Conservation (phyloP, 2,329 filamentous ascomycete genomes). For the Shiraia sp. region DNA sequence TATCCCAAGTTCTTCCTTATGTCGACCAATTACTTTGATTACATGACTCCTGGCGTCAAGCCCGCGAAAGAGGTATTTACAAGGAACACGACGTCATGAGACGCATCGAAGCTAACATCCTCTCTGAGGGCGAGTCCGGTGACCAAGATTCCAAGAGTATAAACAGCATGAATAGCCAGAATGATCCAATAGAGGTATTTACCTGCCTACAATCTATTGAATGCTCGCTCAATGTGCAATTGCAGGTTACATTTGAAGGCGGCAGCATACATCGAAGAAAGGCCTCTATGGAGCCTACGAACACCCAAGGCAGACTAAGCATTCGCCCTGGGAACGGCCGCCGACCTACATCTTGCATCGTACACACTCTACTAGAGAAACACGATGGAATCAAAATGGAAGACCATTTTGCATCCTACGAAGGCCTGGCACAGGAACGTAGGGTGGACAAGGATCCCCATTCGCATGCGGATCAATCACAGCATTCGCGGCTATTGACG, state of each 20-base stretch:
- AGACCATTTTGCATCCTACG: slow-evolving; percentile 33
- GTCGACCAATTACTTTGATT: slow-evolving; percentile 26
- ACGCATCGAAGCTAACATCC: slow-evolving; percentile 38
- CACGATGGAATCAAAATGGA: slow-evolving; percentile 39
- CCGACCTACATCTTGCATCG: slow-evolving; percentile 61
- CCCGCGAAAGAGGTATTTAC: slow-evolving; percentile 31
- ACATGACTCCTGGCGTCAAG: slow-evolving; percentile 17
- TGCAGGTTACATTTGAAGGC: slow-evolving; percentile 61
- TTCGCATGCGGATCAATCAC: slow-evolving; percentile 39
- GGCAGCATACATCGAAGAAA: slow-evolving; percentile 60
- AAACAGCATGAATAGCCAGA: slow-evolving; percentile 36
- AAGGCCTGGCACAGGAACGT: slow-evolving; percentile 39
- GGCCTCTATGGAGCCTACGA: slow-evolving; percentile 59
- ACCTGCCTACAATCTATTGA: background rate
- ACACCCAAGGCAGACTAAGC: slow-evolving; percentile 14
- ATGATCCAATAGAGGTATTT: slow-evolving; percentile 49
- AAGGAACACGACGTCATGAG: slow-evolving; percentile 20
- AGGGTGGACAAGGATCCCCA: slow-evolving; percentile 50
- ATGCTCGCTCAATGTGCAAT: slow-evolving; percentile 6
- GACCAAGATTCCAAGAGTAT: slow-evolving; percentile 36
- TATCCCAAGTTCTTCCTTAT: slow-evolving; percentile 11
- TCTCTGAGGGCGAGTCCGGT: slow-evolving; percentile 34
- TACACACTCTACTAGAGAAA: slow-evolving; percentile 61
- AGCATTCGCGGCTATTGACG: slow-evolving; percentile 76
- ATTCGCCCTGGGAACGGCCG: slow-evolving; percentile 41